Evolutionary conservation across 768 basidiomycete genomes (phyloP), one percentile per base, ranked within the genome.

Genomic region (Russula sp.): DNA sequence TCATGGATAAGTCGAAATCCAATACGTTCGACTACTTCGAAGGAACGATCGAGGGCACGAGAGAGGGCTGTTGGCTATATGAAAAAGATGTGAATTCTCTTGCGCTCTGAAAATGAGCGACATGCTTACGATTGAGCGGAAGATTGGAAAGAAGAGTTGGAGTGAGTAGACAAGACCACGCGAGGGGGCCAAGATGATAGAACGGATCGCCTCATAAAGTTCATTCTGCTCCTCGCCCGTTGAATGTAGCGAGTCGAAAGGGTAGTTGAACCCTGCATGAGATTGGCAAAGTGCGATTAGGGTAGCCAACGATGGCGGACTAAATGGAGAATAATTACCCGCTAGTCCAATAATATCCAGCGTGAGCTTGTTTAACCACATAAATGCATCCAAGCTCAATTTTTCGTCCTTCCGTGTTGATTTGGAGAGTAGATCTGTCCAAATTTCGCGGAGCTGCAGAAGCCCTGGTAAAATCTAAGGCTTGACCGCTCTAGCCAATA

Each of bases 1-100:
- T 81, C 75, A 7, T 64, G 60, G 20, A 85, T 62, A 8, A 87
- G 72, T 38, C 81, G 72, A 18, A 67, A 68, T 6, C 82, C 85
- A 51, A 87, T 81, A 7, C 77, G 74, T 14, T 66, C 59, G 75
- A 85, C 84, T 0, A 76, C 79, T 1, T 60, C 66, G 36, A 73
- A 71, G 5, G 81, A 76, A 7, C 59, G 61, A 29, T 56, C 56
- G 32, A 71, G 59, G 36, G 36, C 57, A n/a, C 70, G 68, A 10
- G 39, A 39, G 14, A 59, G 58, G 18, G 47, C 38, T 8, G 61
- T 72, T 16, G 69, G 69, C 75, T 75, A 38, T 32, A 34, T 20
- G 47, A 41, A 35, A 11, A 42, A 32, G 6, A 5, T 39, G 2
- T 14, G 7, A 20, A 11, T 20, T 13, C 9, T 35, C 14, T 43